Base-by-base conservation (phyloP, 352 stramenopile species). In the Globisporangium paroecandrum region DNA sequence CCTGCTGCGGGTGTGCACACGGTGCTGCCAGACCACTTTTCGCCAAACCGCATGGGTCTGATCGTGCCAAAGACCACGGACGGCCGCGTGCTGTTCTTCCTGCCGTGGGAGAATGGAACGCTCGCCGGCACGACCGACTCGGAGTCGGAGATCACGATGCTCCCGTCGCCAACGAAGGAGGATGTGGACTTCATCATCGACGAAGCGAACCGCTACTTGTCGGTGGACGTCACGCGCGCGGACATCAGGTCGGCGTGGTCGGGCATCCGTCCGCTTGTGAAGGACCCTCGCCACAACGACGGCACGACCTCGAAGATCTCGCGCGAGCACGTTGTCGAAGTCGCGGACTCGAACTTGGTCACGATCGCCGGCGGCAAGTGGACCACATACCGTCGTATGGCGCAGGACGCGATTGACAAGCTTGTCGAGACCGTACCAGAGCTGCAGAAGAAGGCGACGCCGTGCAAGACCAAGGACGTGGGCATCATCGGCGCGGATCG, bases 41-140 rank as follows among this genome's bases (percentile, higher is more conserved):
- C 89, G 62, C 96, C 96, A 20, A 85, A 91, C 71, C 89, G 85
- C 64, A 98, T 98, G 92, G 96, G 96, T 1, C 77, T 99, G 20
- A 98, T 99, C 72, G 93, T 99, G 57, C 96, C 96, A 58, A 98
- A 98, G 73, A 99, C 96, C 10, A 93, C 87, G 38, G 96, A 99
- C 69, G 94, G 93, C 32, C 89, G 95, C 64, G 89, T 96, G 68
- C 66, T 95, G 25, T 99, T 99, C 84, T 99, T 99, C 79, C 71
- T 99, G 67, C 96, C 96, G 25, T 99, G 96, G 96, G 90, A 97
- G 75, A 98, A 93, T 47, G 90, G 87, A 65, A 98, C 95, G 59
- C 78, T 98, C 20, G 89, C 90, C 9, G 95, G 94, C 25, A 98
- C 94, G 61, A 98, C 95, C 27, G 96, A 99, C 78, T 97, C 89